Evolutionary conservation across 23 red algal species (phyloP).

Genomic region (Chondrus crispus): DNA sequence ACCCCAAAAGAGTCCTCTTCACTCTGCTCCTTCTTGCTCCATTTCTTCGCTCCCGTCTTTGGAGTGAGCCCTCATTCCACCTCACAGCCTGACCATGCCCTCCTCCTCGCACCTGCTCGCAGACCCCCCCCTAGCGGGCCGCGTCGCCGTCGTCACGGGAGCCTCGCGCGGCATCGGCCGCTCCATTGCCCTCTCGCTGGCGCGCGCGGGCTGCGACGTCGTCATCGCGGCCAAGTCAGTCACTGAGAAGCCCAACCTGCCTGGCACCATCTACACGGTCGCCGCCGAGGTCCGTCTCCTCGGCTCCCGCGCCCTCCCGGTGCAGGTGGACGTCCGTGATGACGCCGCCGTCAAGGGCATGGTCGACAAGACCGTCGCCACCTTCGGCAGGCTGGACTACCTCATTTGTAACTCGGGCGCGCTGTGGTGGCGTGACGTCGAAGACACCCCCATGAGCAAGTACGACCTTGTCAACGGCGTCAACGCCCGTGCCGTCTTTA

Average conservation of each 20-base stretch:
- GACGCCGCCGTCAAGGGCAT: conserved; percentile 57
- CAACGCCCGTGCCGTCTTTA: conserved; percentile 86
- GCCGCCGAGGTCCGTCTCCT: conserved; percentile 75
- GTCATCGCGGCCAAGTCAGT: conserved; percentile 83
- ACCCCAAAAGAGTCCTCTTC: no score
- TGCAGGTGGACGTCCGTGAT: conserved; percentile 86
- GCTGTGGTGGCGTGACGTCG: conserved; percentile 95
- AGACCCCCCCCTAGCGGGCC: conserved; percentile 20
- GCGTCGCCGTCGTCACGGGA: conserved; percentile 89
- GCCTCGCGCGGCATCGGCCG: conserved; percentile 91
- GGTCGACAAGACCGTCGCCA: conserved; percentile 45
- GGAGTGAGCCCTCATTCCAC: not conserved
- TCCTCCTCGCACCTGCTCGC: not conserved
- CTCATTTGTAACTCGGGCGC: conserved; percentile 96
- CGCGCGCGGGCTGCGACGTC: conserved; percentile 62
- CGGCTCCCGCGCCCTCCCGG: conserved; percentile 72
- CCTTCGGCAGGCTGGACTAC: conserved; percentile 76
- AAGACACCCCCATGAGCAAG: conserved; percentile 77
- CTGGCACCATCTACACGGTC: conserved; percentile 94
- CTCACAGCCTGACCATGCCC: not conserved
- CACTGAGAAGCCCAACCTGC: conserved; percentile 59
- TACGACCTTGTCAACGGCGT: conserved; percentile 97
- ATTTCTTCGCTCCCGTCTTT: not conserved
- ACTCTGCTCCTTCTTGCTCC: not conserved
- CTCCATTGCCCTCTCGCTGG: conserved; percentile 75